Base-by-base conservation (phyloP, 1,139 yeast genomes). In the Kurtzmaniella quercitrusa region DNA sequence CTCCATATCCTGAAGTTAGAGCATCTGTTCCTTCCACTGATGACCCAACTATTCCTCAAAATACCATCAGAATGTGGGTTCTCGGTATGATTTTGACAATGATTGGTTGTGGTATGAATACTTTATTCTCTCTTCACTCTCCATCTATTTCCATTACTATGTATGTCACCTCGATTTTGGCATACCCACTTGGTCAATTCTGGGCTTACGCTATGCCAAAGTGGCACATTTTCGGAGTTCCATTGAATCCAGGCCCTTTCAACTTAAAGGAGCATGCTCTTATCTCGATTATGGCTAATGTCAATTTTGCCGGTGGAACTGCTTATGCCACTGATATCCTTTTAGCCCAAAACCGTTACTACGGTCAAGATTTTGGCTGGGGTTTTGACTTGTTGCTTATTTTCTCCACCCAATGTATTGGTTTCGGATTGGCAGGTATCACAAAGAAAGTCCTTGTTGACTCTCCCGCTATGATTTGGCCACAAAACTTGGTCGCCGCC, bases 381-480 rank as follows among this genome's bases (percentile, higher is more conserved):
- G 74, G 73, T 8, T 66, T 63, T 44, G 68, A 59, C 47, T 60
- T 82, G 33, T 60, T 80, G 42, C 73, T 80, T 30, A 68, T 75
- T 42, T 61, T 80, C 53, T 63, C 80, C 20, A 75, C 84, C 28
- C 85, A 82, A 59, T 66, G 81, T 52, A 68, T 82, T 40, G 88
- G 88, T 11, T 78, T 80, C 49, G 80, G 84, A 14, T 60, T 81
- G 43, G 86, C 86, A 33, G 89, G 89, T 38, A 47, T 79, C 46
- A 70, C 74, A 39, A 66, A 79, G 54, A 68, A 78, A 51, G 68
- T 80, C 21, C 66, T 82, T 50, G 83, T 82, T 15, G 76, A 76
- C 46, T 84, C 88, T 2, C 73, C 83, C 3, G 66, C 78, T 7
- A 79, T 82, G 63, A 73, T 82, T 41, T 84, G 89, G 89, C 89